A percentile compares a stretch with the other conserved stretches of the same genome.
These are phyloP conservation scores for Golubevia pallescens DNA, from an alignment of 1,284 basidiomycete genomes.

Conservation along the genomic window DNA sequence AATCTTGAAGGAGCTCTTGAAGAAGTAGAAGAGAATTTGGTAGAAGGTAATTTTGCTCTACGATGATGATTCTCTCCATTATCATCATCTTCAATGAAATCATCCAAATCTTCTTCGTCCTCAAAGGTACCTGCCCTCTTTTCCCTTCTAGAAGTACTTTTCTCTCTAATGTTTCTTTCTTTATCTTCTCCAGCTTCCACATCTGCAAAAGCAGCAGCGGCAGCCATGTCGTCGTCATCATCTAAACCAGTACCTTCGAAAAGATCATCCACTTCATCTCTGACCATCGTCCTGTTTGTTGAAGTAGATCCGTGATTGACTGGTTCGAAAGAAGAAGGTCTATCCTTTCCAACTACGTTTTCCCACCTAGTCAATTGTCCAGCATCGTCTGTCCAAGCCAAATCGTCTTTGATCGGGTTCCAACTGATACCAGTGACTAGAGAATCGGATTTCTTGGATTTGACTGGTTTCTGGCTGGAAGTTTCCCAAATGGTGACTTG, in stretches of 20 bases:
- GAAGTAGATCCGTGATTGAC: slow-evolving; percentile 17
- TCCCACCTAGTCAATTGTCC: slow-evolving; percentile 51
- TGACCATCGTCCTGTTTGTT: neutral
- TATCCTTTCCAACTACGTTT: slow-evolving; percentile 28
- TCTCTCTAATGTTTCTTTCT: too few species aligned
- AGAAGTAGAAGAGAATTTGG: too few species aligned
- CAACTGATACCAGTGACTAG: slow-evolving; percentile 55
- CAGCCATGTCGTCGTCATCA: slow-evolving; percentile 33
- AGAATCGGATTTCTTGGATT: slow-evolving; percentile 28
- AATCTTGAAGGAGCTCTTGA: too few species aligned
- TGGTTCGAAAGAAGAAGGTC: slow-evolving; percentile 33
- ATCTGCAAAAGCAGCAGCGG: neutral
- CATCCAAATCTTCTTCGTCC: slow-evolving; percentile 24
- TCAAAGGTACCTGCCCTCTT: slow-evolving; percentile 1
- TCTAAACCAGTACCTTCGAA: slow-evolving; percentile 50
- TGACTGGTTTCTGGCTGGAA: slow-evolving; percentile 29
- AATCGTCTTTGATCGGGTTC: slow-evolving; percentile 44
- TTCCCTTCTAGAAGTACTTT: too few species aligned
- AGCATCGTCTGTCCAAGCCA: slow-evolving; percentile 55
- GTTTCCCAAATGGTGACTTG: slow-evolving; percentile 56
- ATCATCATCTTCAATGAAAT: slow-evolving; percentile 36
- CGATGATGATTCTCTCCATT: slow-evolving; percentile 10
- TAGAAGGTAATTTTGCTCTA: neutral
- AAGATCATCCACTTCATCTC: slow-evolving; percentile 46
- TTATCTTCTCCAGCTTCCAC: too few species aligned